Evolutionary conservation across 805 yeast genomes (phyloP), one percentile per base, ranked within the genome.

Genomic region (Candida bentonensis): DNA sequence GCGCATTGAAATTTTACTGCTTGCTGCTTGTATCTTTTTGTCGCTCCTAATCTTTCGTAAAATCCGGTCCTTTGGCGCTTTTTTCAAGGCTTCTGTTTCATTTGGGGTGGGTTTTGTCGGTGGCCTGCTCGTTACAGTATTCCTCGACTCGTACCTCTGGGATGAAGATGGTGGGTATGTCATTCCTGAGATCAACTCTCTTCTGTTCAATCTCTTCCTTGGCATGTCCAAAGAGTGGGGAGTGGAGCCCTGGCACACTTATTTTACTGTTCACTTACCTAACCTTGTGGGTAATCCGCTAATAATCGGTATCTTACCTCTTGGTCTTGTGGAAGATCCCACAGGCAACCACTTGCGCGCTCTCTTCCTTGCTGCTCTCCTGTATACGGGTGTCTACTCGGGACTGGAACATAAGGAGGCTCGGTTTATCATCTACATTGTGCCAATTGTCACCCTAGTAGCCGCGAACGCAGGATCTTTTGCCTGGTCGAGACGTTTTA

Each of bases 361-460:
- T 3, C 55, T 79, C 22, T 67, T 73, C 1, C 47, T 72, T 15
- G 66, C 85, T 1, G 64, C 82, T 0, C 36, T 78, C 1, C 42
- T 73, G 15, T 88, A 67, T 55, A 68, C 87, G n/a, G 48, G 65
- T 1, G 53, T 76, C 3, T 70, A 87, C 72, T 86, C 96, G 0
- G 59, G 79, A 43, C 92, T 83, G 60, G 87, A 92, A 2, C 96
- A 89, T 54, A 89, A 89, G 58, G 97, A 89, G 65, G 85, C 94
- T 94, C 73, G 96, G 53, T 89, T 89, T 55, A 76, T 89, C 34
- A 66, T 81, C 15, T 89, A 88, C 59, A 65, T 78, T 0, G 64
- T 82, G 3, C 96, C 96, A 1, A 67, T 79, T 0, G 59, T 85
- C 46, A 75, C 81, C 0, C 53, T 81, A 17, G 56, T 73, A 25